Evolutionary conservation across 106 monocot genomes (phyloP), one percentile per base, ranked within the genome.

Genomic region (Vanilla planifolia): DNA sequence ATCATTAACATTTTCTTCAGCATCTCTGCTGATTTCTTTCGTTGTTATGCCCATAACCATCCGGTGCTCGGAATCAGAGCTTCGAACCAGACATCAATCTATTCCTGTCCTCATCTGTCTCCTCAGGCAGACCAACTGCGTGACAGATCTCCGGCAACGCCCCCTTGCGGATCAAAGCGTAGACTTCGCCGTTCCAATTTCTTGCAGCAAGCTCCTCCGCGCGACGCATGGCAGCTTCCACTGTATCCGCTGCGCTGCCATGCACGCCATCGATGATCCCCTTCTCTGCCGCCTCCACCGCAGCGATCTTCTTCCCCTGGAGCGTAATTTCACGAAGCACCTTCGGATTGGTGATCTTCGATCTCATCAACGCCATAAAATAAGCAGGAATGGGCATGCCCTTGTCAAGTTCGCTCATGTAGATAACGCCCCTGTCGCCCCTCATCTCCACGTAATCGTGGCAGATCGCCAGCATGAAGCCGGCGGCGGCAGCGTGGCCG

Each of bases 401-500:
- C 11, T 74, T 41, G 33, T 89, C 82, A 21, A 83, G 36, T 80
- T 94, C 93, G 71, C 85, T 82, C 89, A 94, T 77, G 89, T 85
- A 94, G 46, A 94, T 48, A 67, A 94, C 79, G 15, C 85, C 93
- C 14, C 80, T 71, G 33, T 89, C 85, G 14, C 34, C 63, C 23
- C 89, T 50, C 93, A 89, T 94, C 21, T 80, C 23, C 35, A 85
- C 62, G 73, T 83, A 75, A 67, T 92, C 92, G 68, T 83, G 88
- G 43, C 35, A 36, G 23, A 87, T 55, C 3, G 73, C 92, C n/a
- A 92, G 68, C 24, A 64, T 43, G 66, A 71, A 63, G 7, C 84
- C 87, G 33, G 69, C 92, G 39, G 83, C 92, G 22, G 78, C 52
- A 43, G 84, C 84, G 78, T 92, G 92, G 50, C 92, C 92, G 23